Evolutionary conservation across 176 grass and related monocot species (phyloP), one percentile per base, ranked within the genome.

Genomic region (Oryza glumipatula): DNA sequence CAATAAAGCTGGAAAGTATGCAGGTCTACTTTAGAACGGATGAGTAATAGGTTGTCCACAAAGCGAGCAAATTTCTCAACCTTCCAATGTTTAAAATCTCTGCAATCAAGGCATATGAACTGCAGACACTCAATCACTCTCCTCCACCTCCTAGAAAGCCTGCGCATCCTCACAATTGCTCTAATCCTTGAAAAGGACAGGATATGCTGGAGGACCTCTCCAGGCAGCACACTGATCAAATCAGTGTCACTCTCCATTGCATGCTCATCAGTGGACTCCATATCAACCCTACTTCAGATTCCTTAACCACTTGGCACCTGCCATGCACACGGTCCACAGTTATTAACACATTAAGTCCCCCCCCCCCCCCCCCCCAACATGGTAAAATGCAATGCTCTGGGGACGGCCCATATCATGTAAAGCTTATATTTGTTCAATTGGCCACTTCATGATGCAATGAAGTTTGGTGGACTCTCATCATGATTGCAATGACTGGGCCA

Each of bases 31-130:
- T 71, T 82, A 39, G 7, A 7, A 52, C 52, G 73, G 66, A 82
- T 4, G 32, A 88, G 66, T 67, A 83, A 77, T 39, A 77, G 74
- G 73, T 83, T 61, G 85, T 81, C 76, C 49, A 81, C 47, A 9
- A 74, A 60, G 2, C 64, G 5, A 68, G 63, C 36, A 81, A 87
- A 81, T 72, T 81, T 88, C 9, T 83, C 73, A 19, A 47, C 8
- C 28, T 76, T 78, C 73, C 39, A 78, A n/a, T 28, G 54, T 41
- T 72, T 6, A 52, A 81, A 81, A 36, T 81, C 46, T 81, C 32
- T 81, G 28, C 16, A 54, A 80, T 51, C 45, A 70, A 80, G 45
- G 65, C 12, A 11, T 69, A 81, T 68, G 19, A 68, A 81, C 47
- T 68, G 66, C 66, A 81, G n/a, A 35, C 19, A 17, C 35, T 41